Conservation (phyloP, 2,329 filamentous ascomycete genomes). For the Sporothrix mexicana region DNA sequence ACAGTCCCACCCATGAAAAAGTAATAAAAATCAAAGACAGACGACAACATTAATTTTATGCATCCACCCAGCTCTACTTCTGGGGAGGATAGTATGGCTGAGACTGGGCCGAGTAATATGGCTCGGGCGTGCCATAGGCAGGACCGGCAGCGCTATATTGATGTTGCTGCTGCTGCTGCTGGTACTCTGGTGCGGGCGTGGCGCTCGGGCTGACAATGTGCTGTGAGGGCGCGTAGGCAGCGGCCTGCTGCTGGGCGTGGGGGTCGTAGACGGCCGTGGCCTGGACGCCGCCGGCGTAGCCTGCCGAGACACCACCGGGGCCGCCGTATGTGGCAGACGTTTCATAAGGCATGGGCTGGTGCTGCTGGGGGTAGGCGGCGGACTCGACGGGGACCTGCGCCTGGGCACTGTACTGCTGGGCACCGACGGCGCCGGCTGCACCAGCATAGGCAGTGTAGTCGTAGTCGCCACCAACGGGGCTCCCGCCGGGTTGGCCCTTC, state of each 20-base stretch:
- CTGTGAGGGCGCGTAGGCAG: slow-evolving; percentile 1
- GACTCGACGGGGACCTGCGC: not conserved
- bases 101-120: slow-evolving; percentile 13
- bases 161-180: not conserved
- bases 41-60: too few species aligned
- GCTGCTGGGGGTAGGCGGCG: slow-evolving; percentile 13
- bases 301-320: too few species aligned
- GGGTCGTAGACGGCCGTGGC: slow-evolving; percentile 12
- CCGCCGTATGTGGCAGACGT: not conserved
- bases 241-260: slow-evolving; percentile 6
- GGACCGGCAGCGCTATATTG: not conserved
- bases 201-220: slow-evolving; percentile 3
- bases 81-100: slow-evolving; percentile 31
- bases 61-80: not conserved
- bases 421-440: not conserved
- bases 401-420: slow-evolving; percentile 8
- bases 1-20: not conserved
- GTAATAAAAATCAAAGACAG: not conserved
- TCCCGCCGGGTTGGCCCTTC: slow-evolving; percentile 38
- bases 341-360: slow-evolving; percentile 22
- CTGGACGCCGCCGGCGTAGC: slow-evolving; percentile 4
- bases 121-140: slow-evolving; percentile 19
- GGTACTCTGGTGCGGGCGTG: slow-evolving; percentile 20
- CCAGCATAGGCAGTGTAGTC: not conserved
- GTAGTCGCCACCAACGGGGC: not conserved